Evolutionary conservation across 2,329 filamentous ascomycete genomes (phyloP).

Genomic region (Xylaria sp.): DNA sequence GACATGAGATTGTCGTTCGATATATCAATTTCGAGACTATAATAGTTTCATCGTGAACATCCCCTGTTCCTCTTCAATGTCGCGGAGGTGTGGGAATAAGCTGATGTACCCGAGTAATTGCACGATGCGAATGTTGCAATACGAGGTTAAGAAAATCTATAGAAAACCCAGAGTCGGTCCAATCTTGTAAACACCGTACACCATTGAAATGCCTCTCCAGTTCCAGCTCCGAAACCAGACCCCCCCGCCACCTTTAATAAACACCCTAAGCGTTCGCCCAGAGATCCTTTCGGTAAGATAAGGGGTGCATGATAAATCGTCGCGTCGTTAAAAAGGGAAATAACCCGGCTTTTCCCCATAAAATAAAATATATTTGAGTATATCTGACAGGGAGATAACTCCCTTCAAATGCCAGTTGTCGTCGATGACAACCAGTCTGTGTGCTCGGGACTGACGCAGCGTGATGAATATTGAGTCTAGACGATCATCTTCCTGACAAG

Average conservation of each 20-base stretch:
- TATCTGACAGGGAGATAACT: conserved; percentile 92
- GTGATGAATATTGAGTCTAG: conserved; percentile 97
- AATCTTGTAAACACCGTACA: conserved; percentile 43
- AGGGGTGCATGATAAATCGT: conserved; percentile 19
- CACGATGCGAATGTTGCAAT: conserved; percentile 21
- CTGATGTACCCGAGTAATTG: conserved; percentile 27
- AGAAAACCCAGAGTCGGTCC: conserved; percentile 33
- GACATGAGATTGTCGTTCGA: conserved; percentile 22
- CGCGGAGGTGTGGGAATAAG: conserved; percentile 11
- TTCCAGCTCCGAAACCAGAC: conserved; percentile 12
- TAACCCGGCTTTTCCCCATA: conserved; percentile 71
- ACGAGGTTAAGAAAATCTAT: conserved; percentile 31
- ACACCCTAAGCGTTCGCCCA: conserved; percentile 19
- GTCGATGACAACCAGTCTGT: conserved; percentile 91
- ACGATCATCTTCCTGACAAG: conserved; percentile 88
- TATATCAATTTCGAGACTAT: conserved; percentile 25
- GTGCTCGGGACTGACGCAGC: conserved; percentile 91
- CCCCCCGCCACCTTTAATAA: conserved; percentile 24
- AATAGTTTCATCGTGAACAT: conserved; percentile 18
- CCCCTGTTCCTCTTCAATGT: conserved; percentile 2
- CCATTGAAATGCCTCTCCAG: conserved; percentile 38
- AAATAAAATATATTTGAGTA: conserved; percentile 90
- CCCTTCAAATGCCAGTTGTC: conserved; percentile 85
- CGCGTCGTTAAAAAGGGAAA: conserved; percentile 30
- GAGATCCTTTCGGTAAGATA: conserved; percentile 5